These are phyloP conservation scores for Pluteus cervinus DNA, from an alignment of 768 basidiomycete species.

Conservation along the genomic window DNA sequence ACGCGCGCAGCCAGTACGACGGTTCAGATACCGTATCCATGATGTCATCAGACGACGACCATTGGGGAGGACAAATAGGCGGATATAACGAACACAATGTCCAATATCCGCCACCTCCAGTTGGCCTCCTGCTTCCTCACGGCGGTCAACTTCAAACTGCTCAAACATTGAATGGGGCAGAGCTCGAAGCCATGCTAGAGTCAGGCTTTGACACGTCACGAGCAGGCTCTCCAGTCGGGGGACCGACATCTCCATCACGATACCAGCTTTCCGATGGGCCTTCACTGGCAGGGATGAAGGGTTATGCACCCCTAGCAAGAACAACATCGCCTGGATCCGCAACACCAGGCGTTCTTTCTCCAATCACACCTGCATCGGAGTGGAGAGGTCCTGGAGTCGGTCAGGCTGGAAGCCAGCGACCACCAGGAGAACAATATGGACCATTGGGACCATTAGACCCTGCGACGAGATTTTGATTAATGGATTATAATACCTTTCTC, in stretches of 20 bases:
- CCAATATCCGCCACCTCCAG: slow-evolving; percentile 81
- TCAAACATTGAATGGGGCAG: slow-evolving; percentile 56
- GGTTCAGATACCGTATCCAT: slow-evolving; percentile 79
- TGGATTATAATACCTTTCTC: slow-evolving; percentile 12
- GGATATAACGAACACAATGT: slow-evolving; percentile 85
- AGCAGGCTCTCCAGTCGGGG: no score
- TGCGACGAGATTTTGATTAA: slow-evolving; percentile 41
- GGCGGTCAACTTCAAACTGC: slow-evolving; percentile 30
- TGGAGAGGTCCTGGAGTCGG: slow-evolving; percentile 11
- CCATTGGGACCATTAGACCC: slow-evolving; percentile 61
- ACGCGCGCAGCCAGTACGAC: slow-evolving; percentile 60
- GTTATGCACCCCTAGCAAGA: slow-evolving; percentile 50
- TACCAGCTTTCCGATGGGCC: slow-evolving; percentile 61
- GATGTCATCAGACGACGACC: slow-evolving; percentile 87
- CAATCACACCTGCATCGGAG: slow-evolving; percentile 18
- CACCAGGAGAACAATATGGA: slow-evolving; percentile 40
- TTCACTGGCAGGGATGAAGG: slow-evolving; percentile 38
- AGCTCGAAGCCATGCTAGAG: slow-evolving; percentile 91
- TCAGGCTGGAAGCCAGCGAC: no score
- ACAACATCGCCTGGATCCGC: slow-evolving; percentile 37
- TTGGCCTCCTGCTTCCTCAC: slow-evolving; percentile 50
- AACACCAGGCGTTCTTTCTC: slow-evolving; percentile 28
- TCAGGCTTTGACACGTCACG: slow-evolving; percentile 86
- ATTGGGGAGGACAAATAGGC: slow-evolving; percentile 94
- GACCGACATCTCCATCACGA: slow-evolving; percentile 46